Percentiles rank a stretch among this genome's conserved stretches.
Evolutionary conservation across 805 yeast species (phyloP).

Genomic region (Saccharomycopsis microspora): DNA sequence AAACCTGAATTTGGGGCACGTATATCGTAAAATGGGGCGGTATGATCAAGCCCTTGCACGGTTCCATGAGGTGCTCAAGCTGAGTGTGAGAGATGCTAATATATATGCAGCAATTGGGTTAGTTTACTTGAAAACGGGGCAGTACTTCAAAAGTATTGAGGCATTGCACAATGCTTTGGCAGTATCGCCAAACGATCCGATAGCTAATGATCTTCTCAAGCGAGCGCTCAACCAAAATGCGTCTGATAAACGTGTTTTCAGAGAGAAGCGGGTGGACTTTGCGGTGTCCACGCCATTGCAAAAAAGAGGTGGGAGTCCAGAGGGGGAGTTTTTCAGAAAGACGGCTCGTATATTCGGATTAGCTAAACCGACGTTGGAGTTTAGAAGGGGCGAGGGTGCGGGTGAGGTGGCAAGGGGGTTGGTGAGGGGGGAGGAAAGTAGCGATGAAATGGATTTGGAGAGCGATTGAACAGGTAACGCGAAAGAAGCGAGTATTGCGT

Average conservation of each 20-base stretch:
- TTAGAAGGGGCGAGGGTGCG: conserved; percentile 14
- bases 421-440: conserved; percentile 34
- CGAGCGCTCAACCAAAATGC: conserved; percentile 51
- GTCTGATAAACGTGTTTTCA: conserved; percentile 1
- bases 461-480: not conserved
- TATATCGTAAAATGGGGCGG: conserved; percentile 56
- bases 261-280: not conserved
- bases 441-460: conserved; percentile 45
- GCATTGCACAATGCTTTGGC: conserved; percentile 74
- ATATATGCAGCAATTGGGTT: conserved; percentile 78
- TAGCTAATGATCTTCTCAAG: conserved; percentile 69
- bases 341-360: conserved; percentile 21
- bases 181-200: conserved; percentile 67
- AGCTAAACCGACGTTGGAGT: conserved; percentile 21
- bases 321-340: conserved; percentile 21
- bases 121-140: conserved; percentile 60
- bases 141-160: conserved; percentile 57
- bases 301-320: conserved; percentile 5
- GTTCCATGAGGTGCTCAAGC: conserved; percentile 64
- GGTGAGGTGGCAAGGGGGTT: conserved; percentile 28
- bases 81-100: conserved; percentile 62
- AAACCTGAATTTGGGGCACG: conserved; percentile 81
- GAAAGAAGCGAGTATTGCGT: too few relatives aligned
- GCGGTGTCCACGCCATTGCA: conserved; percentile 13
- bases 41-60: conserved; percentile 59